A percentile compares a stretch with the other conserved stretches of the same genome.
Evolutionary conservation across 179 eudicot species (phyloP).

Genomic region (Gypsophila paniculata): DNA sequence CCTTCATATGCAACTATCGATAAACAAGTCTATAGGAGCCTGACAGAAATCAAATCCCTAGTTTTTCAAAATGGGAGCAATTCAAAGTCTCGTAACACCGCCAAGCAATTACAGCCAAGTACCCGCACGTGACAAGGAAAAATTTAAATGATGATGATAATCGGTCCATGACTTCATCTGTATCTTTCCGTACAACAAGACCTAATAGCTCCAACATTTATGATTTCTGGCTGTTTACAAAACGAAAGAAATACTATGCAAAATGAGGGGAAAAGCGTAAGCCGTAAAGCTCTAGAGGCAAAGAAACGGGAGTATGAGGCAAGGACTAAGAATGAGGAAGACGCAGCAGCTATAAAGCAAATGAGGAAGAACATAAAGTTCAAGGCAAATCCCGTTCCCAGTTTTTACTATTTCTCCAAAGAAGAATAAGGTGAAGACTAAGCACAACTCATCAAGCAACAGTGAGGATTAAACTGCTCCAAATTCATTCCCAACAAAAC

Average conservation of each 20-base stretch:
- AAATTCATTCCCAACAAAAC: too few species aligned
- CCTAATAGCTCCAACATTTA: too few species aligned
- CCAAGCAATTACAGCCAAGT: constrained; percentile 47
- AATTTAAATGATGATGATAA: constrained; percentile 58
- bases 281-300: constrained; percentile 73
- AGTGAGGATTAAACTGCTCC: too few species aligned
- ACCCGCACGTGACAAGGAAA: constrained; percentile 45
- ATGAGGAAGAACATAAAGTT: constrained; percentile 64
- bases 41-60: constrained; percentile 37
- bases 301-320: constrained; percentile 74
- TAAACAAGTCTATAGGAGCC: constrained; percentile 33
- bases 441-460: too few species aligned
- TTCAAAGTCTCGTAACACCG: constrained; percentile 42
- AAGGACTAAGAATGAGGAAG: constrained; percentile 89
- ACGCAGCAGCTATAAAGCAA: constrained; percentile 66
- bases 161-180: constrained; percentile 79
- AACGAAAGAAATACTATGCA: too few species aligned
- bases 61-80: constrained; percentile 36
- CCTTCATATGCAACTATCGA: constrained; percentile 28
- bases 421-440: too few species aligned
- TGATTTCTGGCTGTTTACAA: too few species aligned
- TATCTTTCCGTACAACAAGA: constrained; percentile 49
- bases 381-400: constrained; percentile 86
- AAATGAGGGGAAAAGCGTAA: constrained; percentile 91
- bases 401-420: constrained; percentile 66